These are phyloP conservation scores for Hygrophorus russula DNA, from an alignment of 768 basidiomycete species.

Conservation along the genomic window DNA sequence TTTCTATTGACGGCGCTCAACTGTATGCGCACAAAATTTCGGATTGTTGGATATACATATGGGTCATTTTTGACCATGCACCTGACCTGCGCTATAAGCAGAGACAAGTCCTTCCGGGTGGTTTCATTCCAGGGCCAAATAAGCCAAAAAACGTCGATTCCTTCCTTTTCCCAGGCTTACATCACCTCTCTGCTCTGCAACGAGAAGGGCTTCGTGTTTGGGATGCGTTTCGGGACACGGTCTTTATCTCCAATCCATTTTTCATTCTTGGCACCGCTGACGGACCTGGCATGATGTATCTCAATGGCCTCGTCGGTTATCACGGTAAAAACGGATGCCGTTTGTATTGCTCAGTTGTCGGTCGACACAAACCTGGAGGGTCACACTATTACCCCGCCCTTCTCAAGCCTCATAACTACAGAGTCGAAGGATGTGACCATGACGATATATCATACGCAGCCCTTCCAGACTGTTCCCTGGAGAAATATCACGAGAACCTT, in stretches of 20 bases:
- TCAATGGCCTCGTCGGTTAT: conserved; percentile 26
- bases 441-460: conserved; percentile 12
- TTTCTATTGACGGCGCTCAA: conserved; percentile 29
- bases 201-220: conserved; percentile 15
- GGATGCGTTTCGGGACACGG: conserved; percentile 10
- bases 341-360: conserved; percentile 17
- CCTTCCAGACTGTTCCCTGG: conserved; percentile 3
- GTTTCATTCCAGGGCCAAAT: conserved; percentile 25
- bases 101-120: conserved; percentile 18
- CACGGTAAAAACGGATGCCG: conserved; percentile 19
- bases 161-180: conserved; percentile 20
- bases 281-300: conserved; percentile 13
- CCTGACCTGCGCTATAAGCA: conserved; percentile 20
- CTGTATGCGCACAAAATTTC: conserved; percentile 29
- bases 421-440: conserved; percentile 12
- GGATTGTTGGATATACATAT: conserved; percentile 28
- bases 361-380: conserved; percentile 16
- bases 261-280: conserved; percentile 13
- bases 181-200: conserved; percentile 24
- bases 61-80: conserved; percentile 19
- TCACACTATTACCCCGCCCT: conserved; percentile 23
- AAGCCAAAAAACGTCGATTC: conserved; percentile 25
- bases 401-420: conserved; percentile 15
- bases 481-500: conserved; percentile 9
- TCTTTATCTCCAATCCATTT: conserved; percentile 5